Base-by-base conservation (phyloP, 2,329 filamentous ascomycete species). In the Aureobasidium sp. region DNA sequence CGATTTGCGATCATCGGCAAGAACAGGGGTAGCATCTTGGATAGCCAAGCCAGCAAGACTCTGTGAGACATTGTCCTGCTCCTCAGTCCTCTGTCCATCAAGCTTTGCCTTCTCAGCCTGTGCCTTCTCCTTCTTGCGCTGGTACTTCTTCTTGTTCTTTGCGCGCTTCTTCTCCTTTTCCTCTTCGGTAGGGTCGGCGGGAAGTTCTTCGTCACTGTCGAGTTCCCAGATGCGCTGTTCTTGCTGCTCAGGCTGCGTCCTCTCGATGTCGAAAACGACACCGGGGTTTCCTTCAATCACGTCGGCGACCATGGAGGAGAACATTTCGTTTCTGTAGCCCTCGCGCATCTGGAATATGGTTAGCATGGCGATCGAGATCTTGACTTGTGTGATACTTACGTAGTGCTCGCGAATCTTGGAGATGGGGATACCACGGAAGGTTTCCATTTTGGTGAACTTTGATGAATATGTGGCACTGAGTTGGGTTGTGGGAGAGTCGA, bases 161-260 rank as follows among this genome's bases (percentile, higher is more conserved):
- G 27, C 39, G 2, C n/a, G 16, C 29, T 44, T 55, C 29, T 34
- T 55, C 9, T 55, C 27, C 25, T 44, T n/a, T 16, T 44, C 37
- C 5, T 55, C 39, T 34, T 53, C 49, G 25, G 34, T 41, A 10
- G 45, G 45, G 13, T 48, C 45, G 10, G 9, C 9, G 29, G 47
- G 29, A 3, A 21, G 30, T 27, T 55, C 51, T 42, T 44, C 37
- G 29, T 55, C 51, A 29, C 39, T 44, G 51, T 55, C 29, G 14
- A 55, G 37, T 55, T 55, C 51, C 51, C 27, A 32, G 51, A 55
- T 55, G 39, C 51, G 51, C 9, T 32, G 51, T 44, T 55, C 51
- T 27, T 42, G 51, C 7, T 30, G 51, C 16, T 44, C 29, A n/a
- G 39, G 37, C 27, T 42, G 21, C 4, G 21, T 1, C 14, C 9